These are phyloP conservation scores for Trichoderma afroharzianum DNA, from an alignment of 2,329 filamentous ascomycete genomes.

Conservation along the genomic window DNA sequence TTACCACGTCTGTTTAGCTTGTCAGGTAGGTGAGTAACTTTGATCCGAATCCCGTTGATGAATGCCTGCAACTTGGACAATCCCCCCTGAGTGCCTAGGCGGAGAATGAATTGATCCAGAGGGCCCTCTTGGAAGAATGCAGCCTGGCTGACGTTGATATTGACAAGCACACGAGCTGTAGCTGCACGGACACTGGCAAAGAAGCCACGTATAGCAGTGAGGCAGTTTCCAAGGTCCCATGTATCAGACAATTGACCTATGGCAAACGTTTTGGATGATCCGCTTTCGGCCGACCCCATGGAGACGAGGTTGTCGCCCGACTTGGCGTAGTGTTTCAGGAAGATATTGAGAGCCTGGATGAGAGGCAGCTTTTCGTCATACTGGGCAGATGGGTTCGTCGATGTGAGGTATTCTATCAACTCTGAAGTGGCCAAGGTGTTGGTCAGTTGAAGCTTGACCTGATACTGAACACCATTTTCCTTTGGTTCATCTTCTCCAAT, in stretches of 20 bases:
- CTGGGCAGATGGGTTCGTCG: constrained; percentile 21
- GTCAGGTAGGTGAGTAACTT: constrained; percentile 37
- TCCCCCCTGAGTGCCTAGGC: constrained; percentile 2
- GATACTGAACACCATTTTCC: constrained; percentile 20
- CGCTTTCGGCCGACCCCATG: constrained; percentile 29
- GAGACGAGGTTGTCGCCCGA: constrained; percentile 23
- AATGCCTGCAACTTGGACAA: constrained; percentile 31
- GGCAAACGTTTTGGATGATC: constrained; percentile 29
- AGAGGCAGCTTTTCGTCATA: constrained; percentile 27
- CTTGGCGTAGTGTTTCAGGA: constrained; percentile 33
- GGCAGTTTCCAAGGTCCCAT: constrained; percentile 26
- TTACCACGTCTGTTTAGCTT: constrained; percentile 31
- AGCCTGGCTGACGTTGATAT: constrained; percentile 33
- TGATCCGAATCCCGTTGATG: constrained; percentile 35
- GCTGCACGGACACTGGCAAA: constrained; percentile 21
- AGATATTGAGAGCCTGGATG: constrained; percentile 23
- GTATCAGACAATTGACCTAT: constrained; percentile 8
- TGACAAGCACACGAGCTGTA: constrained; percentile 19
- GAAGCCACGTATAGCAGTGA: constrained; percentile 31
- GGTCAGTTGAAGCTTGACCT: constrained; percentile 24
- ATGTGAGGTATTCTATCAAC: constrained; percentile 28
- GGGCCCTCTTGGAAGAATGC: constrained; percentile 31
- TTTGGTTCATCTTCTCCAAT: constrained; percentile 31
- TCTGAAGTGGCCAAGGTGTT: constrained; percentile 25
- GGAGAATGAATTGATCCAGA: constrained; percentile 23